phyloP scores from a whole-genome alignment of 495 filamentous ascomycete genomes.

The Paragyromitra xinjiangensis region DNA sequence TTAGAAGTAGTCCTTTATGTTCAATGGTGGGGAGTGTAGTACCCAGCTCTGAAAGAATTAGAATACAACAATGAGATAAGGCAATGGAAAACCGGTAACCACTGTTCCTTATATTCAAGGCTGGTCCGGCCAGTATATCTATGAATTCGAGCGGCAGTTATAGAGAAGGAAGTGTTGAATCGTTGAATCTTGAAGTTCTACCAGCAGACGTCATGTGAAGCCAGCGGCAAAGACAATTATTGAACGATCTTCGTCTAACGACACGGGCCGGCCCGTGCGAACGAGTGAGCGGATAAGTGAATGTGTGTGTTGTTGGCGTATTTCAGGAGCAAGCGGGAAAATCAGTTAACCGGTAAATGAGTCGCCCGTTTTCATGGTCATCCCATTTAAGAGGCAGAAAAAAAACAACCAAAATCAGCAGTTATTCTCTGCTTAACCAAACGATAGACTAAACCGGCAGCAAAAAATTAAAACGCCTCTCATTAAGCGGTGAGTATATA shows the following conservation, averaged over 20 bases:
- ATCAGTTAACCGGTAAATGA: slow-evolving; percentile 8
- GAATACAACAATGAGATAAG: slow-evolving; percentile 14
- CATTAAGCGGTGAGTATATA: slow-evolving; percentile 43
- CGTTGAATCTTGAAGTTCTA: slow-evolving; percentile 24
- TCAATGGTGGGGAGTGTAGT: slow-evolving; percentile 1
- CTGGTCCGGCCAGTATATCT: slow-evolving; percentile 7
- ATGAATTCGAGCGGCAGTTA: slow-evolving; percentile 15
- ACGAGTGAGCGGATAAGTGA: slow-evolving; percentile 32
- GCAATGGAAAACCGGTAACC: slow-evolving; percentile 7
- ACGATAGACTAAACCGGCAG: slow-evolving; percentile 27
- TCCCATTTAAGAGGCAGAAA: slow-evolving; percentile 1
- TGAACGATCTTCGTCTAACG: slow-evolving; percentile 41
- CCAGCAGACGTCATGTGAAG: slow-evolving; percentile 33
- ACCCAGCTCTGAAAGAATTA: slow-evolving; percentile 42
- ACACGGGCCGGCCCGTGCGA: slow-evolving; percentile 47
- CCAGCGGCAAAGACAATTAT: slow-evolving; percentile 22
- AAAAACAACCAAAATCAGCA: slow-evolving; percentile 26
- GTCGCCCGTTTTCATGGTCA: slow-evolving; percentile 8
- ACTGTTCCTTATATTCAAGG: slow-evolving; percentile 29
- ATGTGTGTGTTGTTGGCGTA: slow-evolving; percentile 42
- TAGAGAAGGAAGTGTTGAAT: slow-evolving; percentile 3
- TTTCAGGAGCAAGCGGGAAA: slow-evolving; percentile 14
- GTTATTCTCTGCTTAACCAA: slow-evolving; percentile 21
- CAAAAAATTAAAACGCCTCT: slow-evolving; percentile 6
- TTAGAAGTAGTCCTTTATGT: slow-evolving; percentile 18